Evolutionary conservation across 495 filamentous ascomycete species (phyloP).

Genomic region (Penicillium cosmopolitanum): DNA sequence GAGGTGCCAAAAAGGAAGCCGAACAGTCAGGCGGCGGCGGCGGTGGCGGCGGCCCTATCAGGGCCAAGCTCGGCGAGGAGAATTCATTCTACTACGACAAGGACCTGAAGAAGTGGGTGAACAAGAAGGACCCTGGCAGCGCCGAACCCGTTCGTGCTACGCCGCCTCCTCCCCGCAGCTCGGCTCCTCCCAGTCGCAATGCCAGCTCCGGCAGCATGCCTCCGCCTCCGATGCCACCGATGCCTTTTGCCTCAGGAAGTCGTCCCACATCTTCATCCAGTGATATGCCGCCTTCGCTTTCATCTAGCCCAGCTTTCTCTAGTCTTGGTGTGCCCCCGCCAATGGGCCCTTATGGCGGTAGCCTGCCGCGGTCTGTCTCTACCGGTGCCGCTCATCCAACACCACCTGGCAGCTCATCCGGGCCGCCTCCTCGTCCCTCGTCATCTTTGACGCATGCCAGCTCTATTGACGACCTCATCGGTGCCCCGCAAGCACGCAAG

Average conservation of each 20-base stretch:
- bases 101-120: slow-evolving; percentile 95
- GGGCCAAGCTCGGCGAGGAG: slow-evolving; percentile 93
- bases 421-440: slow-evolving; percentile 52
- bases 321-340: slow-evolving; percentile 37
- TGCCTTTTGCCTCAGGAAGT: slow-evolving; percentile 35
- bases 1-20: slow-evolving; percentile 69
- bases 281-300: slow-evolving; percentile 36
- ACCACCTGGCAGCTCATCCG: slow-evolving; percentile 32
- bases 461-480: slow-evolving; percentile 84
- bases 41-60: slow-evolving; percentile 64
- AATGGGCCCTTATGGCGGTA: slow-evolving; percentile 6
- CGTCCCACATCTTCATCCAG: slow-evolving; percentile 46
- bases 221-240: slow-evolving; percentile 39
- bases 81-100: slow-evolving; percentile 92
- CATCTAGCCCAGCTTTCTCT: slow-evolving; percentile 46
- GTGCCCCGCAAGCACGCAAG: slow-evolving; percentile 68
- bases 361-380: slow-evolving; percentile 42
- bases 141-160: slow-evolving; percentile 52
- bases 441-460: slow-evolving; percentile 77
- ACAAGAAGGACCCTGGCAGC: slow-evolving; percentile 76
- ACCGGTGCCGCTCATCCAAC: slow-evolving; percentile 40
- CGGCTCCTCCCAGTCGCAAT: slow-evolving; percentile 46
- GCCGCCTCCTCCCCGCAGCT: slow-evolving; percentile 55
- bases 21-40: slow-evolving; percentile 48
- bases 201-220: slow-evolving; percentile 42